phyloP scores from a whole-genome alignment of 1,284 basidiomycete genomes.

The Ustilago tritici region DNA sequence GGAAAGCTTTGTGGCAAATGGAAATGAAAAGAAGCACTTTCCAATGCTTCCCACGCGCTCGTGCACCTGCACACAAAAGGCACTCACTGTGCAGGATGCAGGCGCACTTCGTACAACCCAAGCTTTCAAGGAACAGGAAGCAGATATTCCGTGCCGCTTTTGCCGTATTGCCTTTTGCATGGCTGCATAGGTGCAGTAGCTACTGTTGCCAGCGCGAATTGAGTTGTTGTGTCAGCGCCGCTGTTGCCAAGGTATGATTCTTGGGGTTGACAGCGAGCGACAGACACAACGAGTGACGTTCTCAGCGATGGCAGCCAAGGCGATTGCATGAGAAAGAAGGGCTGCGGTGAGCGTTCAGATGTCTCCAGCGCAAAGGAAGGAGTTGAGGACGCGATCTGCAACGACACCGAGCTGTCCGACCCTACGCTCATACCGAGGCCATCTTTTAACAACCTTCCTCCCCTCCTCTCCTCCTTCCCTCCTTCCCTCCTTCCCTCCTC shows the following conservation, averaged over 20 bases:
- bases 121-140: slow-evolving; percentile 1
- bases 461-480: not conserved
- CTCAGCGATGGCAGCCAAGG: not conserved
- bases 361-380: not conserved
- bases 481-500: slow-evolving; percentile 10
- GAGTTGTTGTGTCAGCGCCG: not conserved
- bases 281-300: not conserved
- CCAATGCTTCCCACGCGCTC: not conserved
- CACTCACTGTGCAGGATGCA: slow-evolving; percentile 1
- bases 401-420: slow-evolving; percentile 23
- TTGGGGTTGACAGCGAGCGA: not conserved
- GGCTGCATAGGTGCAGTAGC: not conserved
- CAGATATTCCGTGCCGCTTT: slow-evolving; percentile 1
- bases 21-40: not conserved
- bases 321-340: not conserved
- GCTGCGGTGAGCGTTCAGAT: not conserved
- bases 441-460: not conserved
- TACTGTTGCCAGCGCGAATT: not conserved
- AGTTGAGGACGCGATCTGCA: slow-evolving; percentile 11
- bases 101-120: not conserved
- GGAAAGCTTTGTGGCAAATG: not conserved
- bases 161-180: not conserved
- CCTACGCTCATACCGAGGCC: slow-evolving; percentile 12
- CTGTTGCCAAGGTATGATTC: slow-evolving; percentile 13
- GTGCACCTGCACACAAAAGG: slow-evolving; percentile 3